These are phyloP conservation scores for Exobasidium cylindrosporum DNA, from an alignment of 1,284 basidiomycete genomes.

Conservation along the genomic window DNA sequence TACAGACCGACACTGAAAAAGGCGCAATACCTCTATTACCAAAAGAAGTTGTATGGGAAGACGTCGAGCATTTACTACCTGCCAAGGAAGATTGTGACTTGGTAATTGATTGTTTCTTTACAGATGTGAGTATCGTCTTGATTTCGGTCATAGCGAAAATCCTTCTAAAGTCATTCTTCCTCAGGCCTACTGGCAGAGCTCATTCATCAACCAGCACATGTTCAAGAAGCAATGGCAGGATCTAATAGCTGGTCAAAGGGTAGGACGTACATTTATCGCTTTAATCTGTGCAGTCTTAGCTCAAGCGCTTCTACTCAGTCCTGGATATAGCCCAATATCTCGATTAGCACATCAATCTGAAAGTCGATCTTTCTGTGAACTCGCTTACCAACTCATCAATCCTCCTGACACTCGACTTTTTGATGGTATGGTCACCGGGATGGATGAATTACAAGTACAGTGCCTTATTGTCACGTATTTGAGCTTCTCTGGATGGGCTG, in stretches of 20 bases:
- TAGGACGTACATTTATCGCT: neutral
- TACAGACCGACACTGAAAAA: neutral
- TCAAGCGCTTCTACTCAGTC: neutral
- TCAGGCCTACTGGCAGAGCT: neutral
- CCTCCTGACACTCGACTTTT: slow-evolving; percentile 2
- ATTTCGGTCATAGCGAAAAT: neutral
- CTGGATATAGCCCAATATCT: neutral
- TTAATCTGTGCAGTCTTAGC: neutral
- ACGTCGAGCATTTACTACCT: neutral
- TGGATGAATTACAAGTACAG: neutral
- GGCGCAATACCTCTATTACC: neutral
- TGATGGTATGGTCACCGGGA: neutral
- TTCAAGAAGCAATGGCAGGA: slow-evolving; percentile 1
- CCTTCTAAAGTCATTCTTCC: neutral
- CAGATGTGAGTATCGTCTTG: slow-evolving; percentile 1
- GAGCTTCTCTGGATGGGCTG: neutral
- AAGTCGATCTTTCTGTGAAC: neutral
- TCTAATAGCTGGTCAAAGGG: neutral
- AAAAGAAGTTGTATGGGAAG: neutral
- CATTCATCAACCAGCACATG: neutral
- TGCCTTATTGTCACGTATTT: neutral
- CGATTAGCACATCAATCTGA: neutral
- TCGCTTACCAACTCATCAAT: neutral
- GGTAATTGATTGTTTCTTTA: slow-evolving; percentile 5
- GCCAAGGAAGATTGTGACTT: neutral